Evolutionary conservation across 805 yeast species (phyloP).

Genomic region (Candida fluviatilis): DNA sequence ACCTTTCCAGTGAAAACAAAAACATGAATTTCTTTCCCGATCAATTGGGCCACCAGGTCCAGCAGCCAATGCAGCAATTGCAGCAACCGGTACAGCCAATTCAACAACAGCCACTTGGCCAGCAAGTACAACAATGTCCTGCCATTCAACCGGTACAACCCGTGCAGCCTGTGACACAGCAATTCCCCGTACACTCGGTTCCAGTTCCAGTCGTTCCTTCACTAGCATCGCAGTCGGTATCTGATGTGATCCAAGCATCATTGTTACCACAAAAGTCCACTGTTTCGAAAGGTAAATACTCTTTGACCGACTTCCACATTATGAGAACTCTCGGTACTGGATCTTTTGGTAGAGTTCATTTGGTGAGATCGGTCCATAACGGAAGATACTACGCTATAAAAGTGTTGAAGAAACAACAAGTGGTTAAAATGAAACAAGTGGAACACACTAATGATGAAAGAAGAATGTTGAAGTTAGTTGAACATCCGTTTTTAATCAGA

Average conservation of each 20-base stretch:
- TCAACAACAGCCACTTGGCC: constrained; percentile 8
- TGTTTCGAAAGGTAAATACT: constrained; percentile 53
- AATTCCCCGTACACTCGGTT: constrained; percentile 2
- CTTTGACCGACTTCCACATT: constrained; percentile 52
- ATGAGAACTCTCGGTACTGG: constrained; percentile 59
- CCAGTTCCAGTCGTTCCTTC: constrained; percentile 4
- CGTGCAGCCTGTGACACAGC: background rate
- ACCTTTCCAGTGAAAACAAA: constrained; percentile 5
- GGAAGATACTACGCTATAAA: constrained; percentile 60
- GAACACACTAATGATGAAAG: constrained; percentile 64
- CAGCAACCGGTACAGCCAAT: constrained; percentile 5
- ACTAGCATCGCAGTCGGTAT: constrained; percentile 6
- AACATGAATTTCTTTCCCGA: constrained; percentile 4
- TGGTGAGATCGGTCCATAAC: constrained; percentile 55
- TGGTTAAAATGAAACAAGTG: constrained; percentile 58
- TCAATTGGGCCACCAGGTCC: constrained; percentile 4
- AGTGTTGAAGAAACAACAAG: constrained; percentile 53
- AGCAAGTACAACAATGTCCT: constrained; percentile 7
- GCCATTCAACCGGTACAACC: background rate
- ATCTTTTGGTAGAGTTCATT: constrained; percentile 57
- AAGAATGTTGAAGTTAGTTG: constrained; percentile 52
- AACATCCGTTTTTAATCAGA: constrained; percentile 56
- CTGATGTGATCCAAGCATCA: constrained; percentile 30
- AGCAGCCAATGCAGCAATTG: constrained; percentile 4
- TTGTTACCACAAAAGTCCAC: constrained; percentile 35